Evolutionary conservation across 257 asterid genomes (phyloP).

Genomic region (Salvia splendens): DNA sequence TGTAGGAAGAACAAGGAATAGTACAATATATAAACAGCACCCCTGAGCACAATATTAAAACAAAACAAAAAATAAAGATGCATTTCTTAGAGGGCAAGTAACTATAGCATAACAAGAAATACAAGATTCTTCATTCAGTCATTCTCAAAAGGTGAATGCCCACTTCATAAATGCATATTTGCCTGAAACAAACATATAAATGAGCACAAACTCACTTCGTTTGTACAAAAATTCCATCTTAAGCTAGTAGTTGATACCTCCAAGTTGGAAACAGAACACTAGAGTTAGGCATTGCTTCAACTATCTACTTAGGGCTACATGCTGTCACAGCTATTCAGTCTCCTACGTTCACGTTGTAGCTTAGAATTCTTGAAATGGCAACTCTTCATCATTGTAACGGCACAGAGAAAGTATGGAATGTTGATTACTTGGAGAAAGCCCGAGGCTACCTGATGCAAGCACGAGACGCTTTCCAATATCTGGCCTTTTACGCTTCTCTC

Average conservation of each 20-base stretch:
- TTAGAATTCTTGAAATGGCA: slow-evolving; percentile 17
- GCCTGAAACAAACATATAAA: too few relatives aligned
- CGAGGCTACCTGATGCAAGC: slow-evolving; percentile 45
- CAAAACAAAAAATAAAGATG: slow-evolving; percentile 19
- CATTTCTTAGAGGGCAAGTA: slow-evolving; percentile 29
- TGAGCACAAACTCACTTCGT: too few relatives aligned
- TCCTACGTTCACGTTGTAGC: slow-evolving; percentile 36
- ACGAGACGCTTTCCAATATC: slow-evolving; percentile 56
- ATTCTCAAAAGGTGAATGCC: too few relatives aligned
- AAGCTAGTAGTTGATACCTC: too few relatives aligned
- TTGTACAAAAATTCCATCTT: too few relatives aligned
- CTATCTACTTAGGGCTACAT: too few relatives aligned
- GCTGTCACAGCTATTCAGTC: slow-evolving; percentile 30
- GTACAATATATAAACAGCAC: too few relatives aligned
- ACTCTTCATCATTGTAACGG: slow-evolving; percentile 25
- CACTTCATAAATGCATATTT: too few relatives aligned
- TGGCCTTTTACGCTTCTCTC: slow-evolving; percentile 28
- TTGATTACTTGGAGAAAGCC: slow-evolving; percentile 37
- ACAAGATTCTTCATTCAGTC: background rate
- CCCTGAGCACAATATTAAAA: too few relatives aligned
- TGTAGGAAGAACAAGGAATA: too few relatives aligned
- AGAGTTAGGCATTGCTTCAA: background rate
- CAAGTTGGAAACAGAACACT: too few relatives aligned
- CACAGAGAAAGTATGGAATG: slow-evolving; percentile 39
- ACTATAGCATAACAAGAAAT: background rate